Evolutionary conservation across 495 filamentous ascomycete genomes (phyloP).

Genomic region (Penicillium pulvis): DNA sequence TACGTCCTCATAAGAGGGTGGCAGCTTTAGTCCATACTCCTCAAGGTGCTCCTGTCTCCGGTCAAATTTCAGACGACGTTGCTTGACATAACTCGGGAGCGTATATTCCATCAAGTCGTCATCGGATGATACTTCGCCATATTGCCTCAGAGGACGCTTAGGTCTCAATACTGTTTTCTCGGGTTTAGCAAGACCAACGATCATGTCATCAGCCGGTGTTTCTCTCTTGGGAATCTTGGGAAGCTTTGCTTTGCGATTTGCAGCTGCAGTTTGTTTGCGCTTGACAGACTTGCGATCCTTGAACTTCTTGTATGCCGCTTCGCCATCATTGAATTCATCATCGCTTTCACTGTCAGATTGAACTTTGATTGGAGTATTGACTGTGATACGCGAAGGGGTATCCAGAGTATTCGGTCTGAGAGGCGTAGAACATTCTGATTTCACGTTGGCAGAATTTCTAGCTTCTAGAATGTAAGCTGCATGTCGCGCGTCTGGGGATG

Average conservation of each 20-base stretch:
- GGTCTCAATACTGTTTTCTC: constrained; percentile 19
- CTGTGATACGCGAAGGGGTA: constrained; percentile 17
- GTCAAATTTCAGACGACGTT: constrained; percentile 54
- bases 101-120: constrained; percentile 61
- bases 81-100: constrained; percentile 59
- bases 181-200: constrained; percentile 35
- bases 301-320: constrained; percentile 58
- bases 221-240: constrained; percentile 24
- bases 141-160: constrained; percentile 31
- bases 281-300: constrained; percentile 59
- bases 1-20: constrained; percentile 78
- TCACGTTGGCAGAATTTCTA: background rate
- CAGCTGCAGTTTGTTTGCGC: constrained; percentile 53
- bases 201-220: constrained; percentile 16
- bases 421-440: background rate
- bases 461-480: constrained; percentile 22
- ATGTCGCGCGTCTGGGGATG: constrained; percentile 15
- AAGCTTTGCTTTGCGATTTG: constrained; percentile 48
- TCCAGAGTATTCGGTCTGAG: constrained; percentile 12
- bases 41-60: constrained; percentile 56
- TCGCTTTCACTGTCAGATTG: constrained; percentile 30
- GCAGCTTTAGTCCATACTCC: constrained; percentile 71
- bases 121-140: constrained; percentile 49
- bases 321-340: constrained; percentile 48
- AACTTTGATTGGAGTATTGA: constrained; percentile 23